Percentiles rank a stretch among this genome's conserved stretches.
Conservation (phyloP, 1,284 basidiomycete genomes). For the Cryptococcus hybrid region DNA sequence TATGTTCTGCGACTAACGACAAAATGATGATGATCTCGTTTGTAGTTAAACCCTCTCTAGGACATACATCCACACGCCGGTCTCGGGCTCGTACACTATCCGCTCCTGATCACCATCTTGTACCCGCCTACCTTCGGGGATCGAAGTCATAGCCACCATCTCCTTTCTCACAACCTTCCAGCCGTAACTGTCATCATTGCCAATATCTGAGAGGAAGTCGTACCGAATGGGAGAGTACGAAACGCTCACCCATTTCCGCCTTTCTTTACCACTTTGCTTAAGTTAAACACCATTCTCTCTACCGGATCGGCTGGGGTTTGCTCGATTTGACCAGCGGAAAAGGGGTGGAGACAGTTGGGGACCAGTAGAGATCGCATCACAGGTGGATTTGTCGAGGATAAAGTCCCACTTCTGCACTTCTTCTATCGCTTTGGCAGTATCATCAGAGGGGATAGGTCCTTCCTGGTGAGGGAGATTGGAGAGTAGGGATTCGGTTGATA, state of each 20-base stretch:
- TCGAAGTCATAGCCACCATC: slow-evolving; percentile 14
- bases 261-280: slow-evolving; percentile 16
- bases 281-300: slow-evolving; percentile 25
- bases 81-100: slow-evolving; percentile 22
- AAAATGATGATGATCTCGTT: too few species aligned
- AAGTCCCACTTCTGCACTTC: slow-evolving; percentile 27
- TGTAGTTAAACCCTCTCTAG: slow-evolving; percentile 11
- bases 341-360: slow-evolving; percentile 1
- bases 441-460: not conserved
- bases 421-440: not conserved
- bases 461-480: not conserved
- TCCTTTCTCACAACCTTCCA: slow-evolving; percentile 12
- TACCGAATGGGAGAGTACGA: slow-evolving; percentile 39
- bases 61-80: slow-evolving; percentile 18
- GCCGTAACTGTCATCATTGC: not conserved
- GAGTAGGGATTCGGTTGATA: slow-evolving; percentile 4
- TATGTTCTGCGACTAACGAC: too few species aligned
- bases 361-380: slow-evolving; percentile 45
- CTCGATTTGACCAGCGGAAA: not conserved
- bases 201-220: slow-evolving; percentile 13
- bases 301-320: slow-evolving; percentile 18
- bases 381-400: slow-evolving; percentile 44
- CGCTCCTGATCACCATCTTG: slow-evolving; percentile 9
- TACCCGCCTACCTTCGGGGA: slow-evolving; percentile 9
- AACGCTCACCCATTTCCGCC: slow-evolving; percentile 34